phyloP scores from a whole-genome alignment of 441 rosid species.

The Daphne laureola region DNA sequence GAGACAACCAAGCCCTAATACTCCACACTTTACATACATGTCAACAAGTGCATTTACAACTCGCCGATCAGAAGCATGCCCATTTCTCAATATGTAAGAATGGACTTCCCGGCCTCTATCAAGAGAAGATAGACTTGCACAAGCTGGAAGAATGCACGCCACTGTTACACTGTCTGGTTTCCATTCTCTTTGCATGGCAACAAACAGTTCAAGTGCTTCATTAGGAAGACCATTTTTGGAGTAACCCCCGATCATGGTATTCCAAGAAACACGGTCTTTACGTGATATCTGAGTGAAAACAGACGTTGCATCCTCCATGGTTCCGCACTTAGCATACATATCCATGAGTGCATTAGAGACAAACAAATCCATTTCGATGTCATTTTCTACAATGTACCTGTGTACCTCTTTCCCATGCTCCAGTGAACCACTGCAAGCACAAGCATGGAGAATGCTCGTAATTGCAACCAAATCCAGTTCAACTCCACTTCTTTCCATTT shows the following conservation, averaged over 20 bases:
- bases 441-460: slow-evolving; percentile 50
- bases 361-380: slow-evolving; percentile 38
- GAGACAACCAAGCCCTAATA: slow-evolving; percentile 35
- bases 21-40: slow-evolving; percentile 70
- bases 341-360: slow-evolving; percentile 64
- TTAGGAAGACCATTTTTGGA: slow-evolving; percentile 49
- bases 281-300: slow-evolving; percentile 44
- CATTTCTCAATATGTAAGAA: slow-evolving; percentile 41
- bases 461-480: slow-evolving; percentile 46
- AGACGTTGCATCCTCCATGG: slow-evolving; percentile 45
- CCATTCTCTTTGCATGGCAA: slow-evolving; percentile 31
- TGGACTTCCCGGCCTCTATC: slow-evolving; percentile 70
- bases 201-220: slow-evolving; percentile 50
- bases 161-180: slow-evolving; percentile 52
- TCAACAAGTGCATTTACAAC: slow-evolving; percentile 60
- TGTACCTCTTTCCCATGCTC: slow-evolving; percentile 56
- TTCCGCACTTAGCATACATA: slow-evolving; percentile 82
- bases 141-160: slow-evolving; percentile 72
- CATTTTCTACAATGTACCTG: slow-evolving; percentile 36
- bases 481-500: slow-evolving; percentile 44
- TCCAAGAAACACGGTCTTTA: slow-evolving; percentile 68
- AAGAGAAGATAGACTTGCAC: slow-evolving; percentile 63
- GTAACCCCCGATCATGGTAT: slow-evolving; percentile 66
- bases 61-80: slow-evolving; percentile 36
- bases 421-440: slow-evolving; percentile 48